Evolutionary conservation across 2,329 filamentous ascomycete species (phyloP), one percentile per base, ranked within the genome.

Genomic region (Emmonsia crescens): DNA sequence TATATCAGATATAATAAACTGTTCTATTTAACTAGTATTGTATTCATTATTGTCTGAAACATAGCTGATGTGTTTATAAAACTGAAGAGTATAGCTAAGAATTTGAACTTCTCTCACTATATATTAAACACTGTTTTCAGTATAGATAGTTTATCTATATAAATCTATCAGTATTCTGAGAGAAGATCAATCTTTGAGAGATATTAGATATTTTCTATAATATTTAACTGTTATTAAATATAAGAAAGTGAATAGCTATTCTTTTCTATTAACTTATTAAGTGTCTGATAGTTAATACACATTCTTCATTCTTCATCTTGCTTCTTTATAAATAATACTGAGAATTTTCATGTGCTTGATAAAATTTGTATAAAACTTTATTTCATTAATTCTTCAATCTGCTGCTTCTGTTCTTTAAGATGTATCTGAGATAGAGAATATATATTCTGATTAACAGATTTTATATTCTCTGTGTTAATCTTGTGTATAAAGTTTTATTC

Each of bases 41-140:
- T 44, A 31, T 59, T 51, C 31, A 59, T 59, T 14, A 59, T 46
- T 5, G n/a, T 31, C 52, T 59, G 40, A 24, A 59, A 60, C 2
- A n/a, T 60, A 2, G 19, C 38, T 3, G 44, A 21, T 48, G 44
- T 27, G n/a, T 54, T 54, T 2, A 12, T 60, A 19, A 60, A 27
- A 5, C 10, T 14, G 1, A 56, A 40, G 0, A 27, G 24, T 21
- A 56, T 60, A 2, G 21, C 44, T 21, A 60, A 12, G 16, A 55
- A 55, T 55, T 55, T 27, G 33, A 55, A 55, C 19, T 54, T 54
- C 27, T 19, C 16, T 3, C 16, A 54, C n/a, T 54, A 3, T 16
- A 3, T 54, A 14, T 54, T 55, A 31, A 55, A 55, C 5, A 1
- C 27, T 55, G 27, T 55, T 31, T 55, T 55, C 8, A 19, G 51